Percentiles rank a stretch among this genome's conserved stretches.
Evolutionary conservation across 176 grass and related monocot species (phyloP).

Genomic region (Juncus inflexus): DNA sequence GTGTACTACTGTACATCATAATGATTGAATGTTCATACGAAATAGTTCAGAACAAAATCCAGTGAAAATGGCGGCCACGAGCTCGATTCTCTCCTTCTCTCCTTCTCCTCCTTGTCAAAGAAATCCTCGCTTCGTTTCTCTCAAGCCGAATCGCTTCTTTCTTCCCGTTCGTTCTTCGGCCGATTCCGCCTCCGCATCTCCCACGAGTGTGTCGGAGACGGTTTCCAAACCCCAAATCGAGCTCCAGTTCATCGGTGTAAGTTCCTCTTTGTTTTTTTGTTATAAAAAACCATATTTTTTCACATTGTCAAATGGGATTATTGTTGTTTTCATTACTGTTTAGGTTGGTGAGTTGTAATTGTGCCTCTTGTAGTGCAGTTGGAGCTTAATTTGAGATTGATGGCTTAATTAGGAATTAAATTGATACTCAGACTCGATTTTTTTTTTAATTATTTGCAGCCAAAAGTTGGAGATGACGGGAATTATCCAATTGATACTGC

Average conservation of each 20-base stretch:
- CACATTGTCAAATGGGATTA: no score
- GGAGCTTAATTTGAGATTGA: no score
- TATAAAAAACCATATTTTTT: no score
- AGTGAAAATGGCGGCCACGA: slow-evolving; percentile 58
- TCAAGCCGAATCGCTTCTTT: slow-evolving; percentile 14
- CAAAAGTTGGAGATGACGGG: slow-evolving; percentile 53
- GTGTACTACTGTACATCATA: no score
- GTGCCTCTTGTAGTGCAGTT: no score
- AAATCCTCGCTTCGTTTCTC: neutral
- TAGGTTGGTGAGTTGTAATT: neutral
- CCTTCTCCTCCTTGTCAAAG: neutral
- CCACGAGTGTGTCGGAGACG: slow-evolving; percentile 40
- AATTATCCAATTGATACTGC: slow-evolving; percentile 54
- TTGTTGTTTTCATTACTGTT: neutral
- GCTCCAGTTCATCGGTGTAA: slow-evolving; percentile 77
- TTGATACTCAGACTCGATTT: neutral
- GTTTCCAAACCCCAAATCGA: slow-evolving; percentile 58
- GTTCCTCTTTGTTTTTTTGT: neutral
- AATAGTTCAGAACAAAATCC: neutral
- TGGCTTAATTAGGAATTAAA: no score
- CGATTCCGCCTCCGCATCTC: slow-evolving; percentile 27
- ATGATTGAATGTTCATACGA: no score
- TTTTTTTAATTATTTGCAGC: slow-evolving; percentile 30
- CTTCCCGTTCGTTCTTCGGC: neutral
- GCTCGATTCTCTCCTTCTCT: slow-evolving; percentile 39